Conservation (phyloP, 352 stramenopile species). For the Pythium rishiriense region DNA sequence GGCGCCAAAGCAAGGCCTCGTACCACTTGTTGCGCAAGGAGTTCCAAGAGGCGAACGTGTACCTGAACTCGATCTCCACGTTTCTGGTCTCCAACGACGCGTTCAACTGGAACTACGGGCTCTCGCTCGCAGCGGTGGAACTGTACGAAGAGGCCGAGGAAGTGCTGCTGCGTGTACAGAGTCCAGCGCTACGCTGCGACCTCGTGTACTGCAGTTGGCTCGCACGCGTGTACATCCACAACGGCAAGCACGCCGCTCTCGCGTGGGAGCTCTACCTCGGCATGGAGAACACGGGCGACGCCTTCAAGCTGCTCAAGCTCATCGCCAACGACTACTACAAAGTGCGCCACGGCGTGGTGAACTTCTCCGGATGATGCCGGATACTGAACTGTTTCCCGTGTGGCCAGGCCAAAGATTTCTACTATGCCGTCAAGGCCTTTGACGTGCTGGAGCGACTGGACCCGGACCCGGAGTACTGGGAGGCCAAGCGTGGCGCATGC, state of each 20-base stretch:
- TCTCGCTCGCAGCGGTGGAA: slow-evolving; percentile 52
- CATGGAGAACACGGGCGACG: slow-evolving; percentile 47
- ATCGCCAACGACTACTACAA: slow-evolving; percentile 76
- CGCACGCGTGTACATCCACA: slow-evolving; percentile 52
- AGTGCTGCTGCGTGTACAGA: slow-evolving; percentile 51
- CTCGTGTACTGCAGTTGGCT: slow-evolving; percentile 58
- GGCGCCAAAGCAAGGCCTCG: slow-evolving; percentile 70
- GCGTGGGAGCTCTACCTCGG: slow-evolving; percentile 74
- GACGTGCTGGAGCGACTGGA: slow-evolving; percentile 75
- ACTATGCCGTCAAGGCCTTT: slow-evolving; percentile 67
- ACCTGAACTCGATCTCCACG: slow-evolving; percentile 61
- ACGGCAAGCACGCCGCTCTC: slow-evolving; percentile 25
- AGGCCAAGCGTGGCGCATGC: slow-evolving; percentile 71
- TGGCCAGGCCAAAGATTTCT: slow-evolving; percentile 46
- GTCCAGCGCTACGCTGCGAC: slow-evolving; percentile 30
- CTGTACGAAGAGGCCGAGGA: slow-evolving; percentile 55
- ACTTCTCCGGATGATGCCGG: no score
- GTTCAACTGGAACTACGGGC: slow-evolving; percentile 84
- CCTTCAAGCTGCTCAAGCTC: slow-evolving; percentile 56
- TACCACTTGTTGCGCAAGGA: slow-evolving; percentile 71
- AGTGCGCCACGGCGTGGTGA: no score
- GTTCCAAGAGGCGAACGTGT: slow-evolving; percentile 61
- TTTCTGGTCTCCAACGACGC: slow-evolving; percentile 55
- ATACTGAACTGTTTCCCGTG: not conserved
- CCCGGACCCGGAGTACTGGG: slow-evolving; percentile 71